These are phyloP conservation scores for Sextonia rubra DNA, from an alignment of 164 flowering plant species.

Conservation along the genomic window DNA sequence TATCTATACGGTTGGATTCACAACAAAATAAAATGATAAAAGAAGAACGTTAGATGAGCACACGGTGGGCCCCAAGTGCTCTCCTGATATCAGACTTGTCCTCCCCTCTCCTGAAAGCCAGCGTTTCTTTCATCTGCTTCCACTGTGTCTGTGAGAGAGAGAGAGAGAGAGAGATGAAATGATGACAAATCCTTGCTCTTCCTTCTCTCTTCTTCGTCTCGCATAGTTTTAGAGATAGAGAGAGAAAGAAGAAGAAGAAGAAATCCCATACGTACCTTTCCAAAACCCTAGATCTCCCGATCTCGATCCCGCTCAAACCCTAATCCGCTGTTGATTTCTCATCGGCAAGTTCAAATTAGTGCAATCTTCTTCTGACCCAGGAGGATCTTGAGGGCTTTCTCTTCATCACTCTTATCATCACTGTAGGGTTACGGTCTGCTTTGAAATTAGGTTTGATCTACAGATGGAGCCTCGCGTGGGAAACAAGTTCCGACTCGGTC, in stretches of 20 bases:
- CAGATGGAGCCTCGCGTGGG: constrained; percentile 96
- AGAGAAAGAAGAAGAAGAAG: no score
- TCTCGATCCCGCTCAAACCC: background rate
- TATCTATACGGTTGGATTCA: no score
- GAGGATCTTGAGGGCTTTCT: background rate
- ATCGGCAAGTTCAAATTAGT: background rate
- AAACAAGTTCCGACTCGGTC: constrained; percentile 75
- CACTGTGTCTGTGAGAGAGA: no score
- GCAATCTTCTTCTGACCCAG: background rate
- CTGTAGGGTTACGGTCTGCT: background rate
- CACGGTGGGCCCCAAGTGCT: no score
- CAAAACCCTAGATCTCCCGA: background rate
- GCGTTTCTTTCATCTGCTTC: no score
- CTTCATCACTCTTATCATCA: background rate
- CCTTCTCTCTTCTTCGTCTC: background rate
- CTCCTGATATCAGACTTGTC: no score
- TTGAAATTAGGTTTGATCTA: background rate
- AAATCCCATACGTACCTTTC: background rate
- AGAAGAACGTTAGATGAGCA: no score
- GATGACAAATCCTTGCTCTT: background rate
- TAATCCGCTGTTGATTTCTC: background rate
- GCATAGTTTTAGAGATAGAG: no score
- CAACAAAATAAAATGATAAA: no score
- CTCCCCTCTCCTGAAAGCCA: no score
- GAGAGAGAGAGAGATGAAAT: background rate